Conservation (phyloP, 805 yeast species). For the Teunomyces kruisii region DNA sequence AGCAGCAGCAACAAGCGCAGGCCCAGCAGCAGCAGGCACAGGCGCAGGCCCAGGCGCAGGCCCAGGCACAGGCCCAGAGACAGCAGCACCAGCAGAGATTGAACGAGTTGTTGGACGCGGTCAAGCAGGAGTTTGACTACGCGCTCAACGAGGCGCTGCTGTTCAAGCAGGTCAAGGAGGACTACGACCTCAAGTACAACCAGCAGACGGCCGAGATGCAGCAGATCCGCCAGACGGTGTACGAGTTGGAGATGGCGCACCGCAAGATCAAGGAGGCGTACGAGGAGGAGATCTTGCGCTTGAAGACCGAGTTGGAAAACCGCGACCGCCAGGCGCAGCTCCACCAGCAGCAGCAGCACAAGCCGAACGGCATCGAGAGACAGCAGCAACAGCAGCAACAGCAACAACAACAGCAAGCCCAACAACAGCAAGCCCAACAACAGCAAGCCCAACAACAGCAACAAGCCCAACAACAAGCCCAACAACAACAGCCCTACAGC, state of each 20-base stretch:
- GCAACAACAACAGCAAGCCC: conserved; percentile 21
- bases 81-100: conserved; percentile 49
- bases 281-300: conserved; percentile 85
- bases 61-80: conserved; percentile 34
- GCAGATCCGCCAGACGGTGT: conserved; percentile 90
- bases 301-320: conserved; percentile 82
- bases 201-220: conserved; percentile 94
- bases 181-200: conserved; percentile 81
- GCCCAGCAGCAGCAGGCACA: conserved; percentile 18
- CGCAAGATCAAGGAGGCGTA: conserved; percentile 93
- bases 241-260: conserved; percentile 91
- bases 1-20: conserved; percentile 22
- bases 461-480: conserved; percentile 23
- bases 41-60: conserved; percentile 18
- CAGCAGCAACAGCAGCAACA: conserved; percentile 18
- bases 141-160: conserved; percentile 82
- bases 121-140: conserved; percentile 86
- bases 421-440: conserved; percentile 17
- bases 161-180: conserved; percentile 88
- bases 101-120: conserved; percentile 85
- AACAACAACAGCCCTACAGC: conserved; percentile 13
- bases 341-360: conserved; percentile 32
- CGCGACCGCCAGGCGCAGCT: conserved; percentile 60
- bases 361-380: conserved; percentile 13
- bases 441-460: conserved; percentile 17